Evolutionary conservation across 2,329 filamentous ascomycete genomes (phyloP).

Genomic region (Claviceps africana): DNA sequence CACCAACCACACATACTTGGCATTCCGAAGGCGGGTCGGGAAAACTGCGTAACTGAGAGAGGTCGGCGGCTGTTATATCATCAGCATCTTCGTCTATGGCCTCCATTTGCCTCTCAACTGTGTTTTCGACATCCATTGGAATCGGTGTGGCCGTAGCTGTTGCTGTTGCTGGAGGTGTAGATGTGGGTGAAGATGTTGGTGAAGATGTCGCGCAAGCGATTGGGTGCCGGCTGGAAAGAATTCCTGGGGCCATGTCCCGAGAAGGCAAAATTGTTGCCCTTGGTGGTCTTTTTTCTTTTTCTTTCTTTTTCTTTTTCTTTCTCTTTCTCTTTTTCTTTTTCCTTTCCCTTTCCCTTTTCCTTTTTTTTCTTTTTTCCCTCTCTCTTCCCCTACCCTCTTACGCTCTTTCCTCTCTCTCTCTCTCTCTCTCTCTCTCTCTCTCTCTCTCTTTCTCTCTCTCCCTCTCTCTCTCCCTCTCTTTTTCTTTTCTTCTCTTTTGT

Average conservation of each 20-base stretch:
- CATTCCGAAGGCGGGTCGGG: conserved; percentile 31
- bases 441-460: background rate
- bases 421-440: background rate
- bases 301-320: background rate
- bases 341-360: background rate
- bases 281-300: background rate
- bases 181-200: background rate
- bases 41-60: conserved; percentile 34
- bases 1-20: conserved; percentile 39
- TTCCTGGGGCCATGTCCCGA: conserved; percentile 5
- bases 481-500: background rate
- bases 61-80: conserved; percentile 27
- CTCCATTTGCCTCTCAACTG: conserved; percentile 9
- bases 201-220: background rate
- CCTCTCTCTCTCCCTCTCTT: background rate
- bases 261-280: background rate
- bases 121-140: conserved; percentile 5
- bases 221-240: conserved; percentile 2
- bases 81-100: conserved; percentile 13
- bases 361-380: background rate
- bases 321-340: background rate
- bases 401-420: background rate
- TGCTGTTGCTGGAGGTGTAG: background rate
- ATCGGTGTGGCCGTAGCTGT: background rate
- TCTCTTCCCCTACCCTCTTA: too few relatives aligned